A percentile compares a stretch with the other conserved stretches of the same genome.
Evolutionary conservation across 2,329 filamentous ascomycete genomes (phyloP).

Genomic region (Magnaporthiopsis poae): DNA sequence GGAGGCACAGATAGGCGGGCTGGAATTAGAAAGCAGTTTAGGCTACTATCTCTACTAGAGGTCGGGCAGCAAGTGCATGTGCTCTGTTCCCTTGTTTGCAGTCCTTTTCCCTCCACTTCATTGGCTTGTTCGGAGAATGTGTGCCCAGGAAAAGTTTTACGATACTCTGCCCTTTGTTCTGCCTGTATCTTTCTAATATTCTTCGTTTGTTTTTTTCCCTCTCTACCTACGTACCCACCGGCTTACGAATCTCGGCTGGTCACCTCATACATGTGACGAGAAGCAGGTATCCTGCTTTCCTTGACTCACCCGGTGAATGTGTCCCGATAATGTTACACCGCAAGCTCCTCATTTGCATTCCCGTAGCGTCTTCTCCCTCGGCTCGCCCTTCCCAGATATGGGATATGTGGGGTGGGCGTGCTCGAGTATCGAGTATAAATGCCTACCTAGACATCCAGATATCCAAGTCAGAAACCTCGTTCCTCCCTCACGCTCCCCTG

Average conservation of each 20-base stretch:
- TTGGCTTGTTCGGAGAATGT: background rate
- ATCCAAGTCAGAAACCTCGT: no score
- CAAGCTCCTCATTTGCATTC: background rate
- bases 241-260: no score
- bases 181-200: background rate
- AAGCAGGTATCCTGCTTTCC: background rate
- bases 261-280: background rate
- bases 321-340: background rate
- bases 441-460: no score
- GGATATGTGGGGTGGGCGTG: no score
- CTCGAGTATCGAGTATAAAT: background rate
- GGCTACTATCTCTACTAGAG: constrained; percentile 20
- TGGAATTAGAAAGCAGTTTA: constrained; percentile 21
- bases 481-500: no score
- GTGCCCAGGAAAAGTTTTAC: no score
- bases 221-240: no score
- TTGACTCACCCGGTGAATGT: background rate
- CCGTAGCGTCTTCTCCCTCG: background rate
- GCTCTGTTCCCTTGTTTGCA: background rate
- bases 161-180: background rate
- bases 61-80: background rate
- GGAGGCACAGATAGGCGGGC: constrained; percentile 16
- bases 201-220: background rate
- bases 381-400: background rate
- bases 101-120: background rate